Evolutionary conservation across 208 protist genomes (phyloP).

Genomic region (Trypanosoma theileri): DNA sequence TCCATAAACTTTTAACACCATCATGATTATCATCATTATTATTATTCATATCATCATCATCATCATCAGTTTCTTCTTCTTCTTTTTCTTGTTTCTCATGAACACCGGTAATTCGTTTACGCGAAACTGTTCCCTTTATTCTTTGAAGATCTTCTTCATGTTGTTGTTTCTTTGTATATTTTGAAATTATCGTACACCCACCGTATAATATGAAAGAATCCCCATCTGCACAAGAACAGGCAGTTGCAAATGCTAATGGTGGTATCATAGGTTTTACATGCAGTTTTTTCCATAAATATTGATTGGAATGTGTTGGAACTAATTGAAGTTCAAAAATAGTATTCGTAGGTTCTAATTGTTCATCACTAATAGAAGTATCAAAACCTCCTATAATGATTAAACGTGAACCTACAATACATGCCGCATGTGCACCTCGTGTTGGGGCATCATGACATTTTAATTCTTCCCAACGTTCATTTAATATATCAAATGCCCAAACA

Average conservation of each 20-base stretch:
- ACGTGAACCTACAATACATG: slow-evolving; percentile 68
- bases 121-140: background rate
- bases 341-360: slow-evolving; percentile 4
- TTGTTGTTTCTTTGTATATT: slow-evolving; percentile 18
- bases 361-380: slow-evolving; percentile 33
- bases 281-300: slow-evolving; percentile 61
- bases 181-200: slow-evolving; percentile 44
- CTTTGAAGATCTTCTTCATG: slow-evolving; percentile 1
- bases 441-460: slow-evolving; percentile 43
- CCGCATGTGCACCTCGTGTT: slow-evolving; percentile 61
- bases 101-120: background rate
- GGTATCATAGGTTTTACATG: slow-evolving; percentile 43
- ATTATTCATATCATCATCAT: slow-evolving; percentile 8
- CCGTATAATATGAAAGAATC: slow-evolving; percentile 77
- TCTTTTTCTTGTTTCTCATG: background rate
- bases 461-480: slow-evolving; percentile 76
- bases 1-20: slow-evolving; percentile 23
- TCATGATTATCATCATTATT: slow-evolving; percentile 12
- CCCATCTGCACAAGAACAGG: slow-evolving; percentile 71
- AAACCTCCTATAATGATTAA: slow-evolving; percentile 80
- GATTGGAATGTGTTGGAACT: slow-evolving; percentile 43
- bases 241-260: slow-evolving; percentile 58
- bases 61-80: background rate
- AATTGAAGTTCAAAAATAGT: slow-evolving; percentile 65
- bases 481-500: slow-evolving; percentile 79